These are phyloP conservation scores for Geranium brycei DNA, from an alignment of 345 rosid genomes.

Conservation along the genomic window DNA sequence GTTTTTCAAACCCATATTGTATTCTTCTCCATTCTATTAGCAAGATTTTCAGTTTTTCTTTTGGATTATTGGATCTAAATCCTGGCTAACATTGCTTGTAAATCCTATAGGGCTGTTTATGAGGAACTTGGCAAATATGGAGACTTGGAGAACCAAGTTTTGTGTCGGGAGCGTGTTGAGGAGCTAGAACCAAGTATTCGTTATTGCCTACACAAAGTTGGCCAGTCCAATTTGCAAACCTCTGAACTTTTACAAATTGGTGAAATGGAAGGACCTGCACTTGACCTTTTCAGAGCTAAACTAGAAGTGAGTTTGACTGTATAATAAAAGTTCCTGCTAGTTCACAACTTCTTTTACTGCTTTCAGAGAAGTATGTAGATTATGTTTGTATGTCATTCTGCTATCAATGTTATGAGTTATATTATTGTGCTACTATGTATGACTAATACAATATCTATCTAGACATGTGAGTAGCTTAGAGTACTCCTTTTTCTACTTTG, in stretches of 20 bases:
- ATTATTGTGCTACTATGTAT: not conserved
- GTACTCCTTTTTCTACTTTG: constrained; percentile 2
- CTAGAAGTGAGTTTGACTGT: constrained; percentile 50
- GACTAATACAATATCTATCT: not conserved
- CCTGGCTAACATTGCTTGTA: constrained; percentile 2
- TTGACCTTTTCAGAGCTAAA: constrained; percentile 88
- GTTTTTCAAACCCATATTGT: not conserved
- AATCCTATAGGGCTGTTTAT: constrained; percentile 66
- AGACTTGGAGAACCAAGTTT: constrained; percentile 84
- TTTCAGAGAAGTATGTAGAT: not conserved
- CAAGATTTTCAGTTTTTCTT: not conserved
- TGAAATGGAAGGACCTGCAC: constrained; percentile 98
- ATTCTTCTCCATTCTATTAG: not conserved
- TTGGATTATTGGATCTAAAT: not conserved
- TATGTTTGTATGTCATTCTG: not conserved
- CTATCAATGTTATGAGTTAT: not conserved
- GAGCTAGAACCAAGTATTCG: constrained; percentile 92
- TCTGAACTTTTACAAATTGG: constrained; percentile 84
- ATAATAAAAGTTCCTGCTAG: not conserved
- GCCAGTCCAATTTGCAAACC: constrained; percentile 73
- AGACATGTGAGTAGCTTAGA: not conserved
- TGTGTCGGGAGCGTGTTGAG: constrained; percentile 93
- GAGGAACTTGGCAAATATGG: constrained; percentile 98
- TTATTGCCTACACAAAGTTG: constrained; percentile 91
- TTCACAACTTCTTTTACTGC: not conserved